Conservation (phyloP, 2,329 filamentous ascomycete genomes). For the Xylariaceae sp. region DNA sequence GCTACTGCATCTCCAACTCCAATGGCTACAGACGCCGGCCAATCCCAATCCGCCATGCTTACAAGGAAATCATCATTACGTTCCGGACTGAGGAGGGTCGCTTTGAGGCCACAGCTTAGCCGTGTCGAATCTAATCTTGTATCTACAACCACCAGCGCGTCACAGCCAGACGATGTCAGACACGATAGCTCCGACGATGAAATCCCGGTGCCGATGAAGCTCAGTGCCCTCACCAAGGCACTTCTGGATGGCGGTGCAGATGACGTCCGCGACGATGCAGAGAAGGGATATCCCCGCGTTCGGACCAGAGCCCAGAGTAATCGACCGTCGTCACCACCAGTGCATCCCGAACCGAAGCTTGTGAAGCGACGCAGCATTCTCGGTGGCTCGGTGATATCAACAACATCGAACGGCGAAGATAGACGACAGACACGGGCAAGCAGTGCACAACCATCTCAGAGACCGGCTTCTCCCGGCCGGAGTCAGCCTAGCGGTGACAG, state of each 20-base stretch:
- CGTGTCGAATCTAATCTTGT: slow-evolving; percentile 43
- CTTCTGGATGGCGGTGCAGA: slow-evolving; percentile 62
- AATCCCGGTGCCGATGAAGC: slow-evolving; percentile 84
- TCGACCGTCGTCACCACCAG: slow-evolving; percentile 40
- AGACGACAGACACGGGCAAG: slow-evolving; percentile 43
- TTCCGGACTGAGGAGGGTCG: slow-evolving; percentile 47
- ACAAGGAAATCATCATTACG: slow-evolving; percentile 51
- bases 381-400: slow-evolving; percentile 38
- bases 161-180: slow-evolving; percentile 44
- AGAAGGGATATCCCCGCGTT: slow-evolving; percentile 37
- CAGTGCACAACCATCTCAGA: slow-evolving; percentile 41
- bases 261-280: too few relatives aligned
- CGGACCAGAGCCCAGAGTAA: slow-evolving; percentile 40
- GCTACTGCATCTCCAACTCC: slow-evolving; percentile 38
- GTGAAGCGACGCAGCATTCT: slow-evolving; percentile 45
- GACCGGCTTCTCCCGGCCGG: slow-evolving; percentile 39
- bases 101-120: slow-evolving; percentile 40
- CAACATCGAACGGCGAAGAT: slow-evolving; percentile 38
- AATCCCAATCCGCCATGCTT: slow-evolving; percentile 40
- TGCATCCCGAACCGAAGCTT: slow-evolving; percentile 24
- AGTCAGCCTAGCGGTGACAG: slow-evolving; percentile 42
- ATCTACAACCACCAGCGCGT: slow-evolving; percentile 26
- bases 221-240: slow-evolving; percentile 87
- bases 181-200: slow-evolving; percentile 94
- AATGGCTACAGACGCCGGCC: slow-evolving; percentile 42